A percentile compares a stretch with the other conserved stretches of the same genome.
These are phyloP conservation scores for Nitzschia putrida DNA, from an alignment of 108 stramenopile species.

Conservation along the genomic window DNA sequence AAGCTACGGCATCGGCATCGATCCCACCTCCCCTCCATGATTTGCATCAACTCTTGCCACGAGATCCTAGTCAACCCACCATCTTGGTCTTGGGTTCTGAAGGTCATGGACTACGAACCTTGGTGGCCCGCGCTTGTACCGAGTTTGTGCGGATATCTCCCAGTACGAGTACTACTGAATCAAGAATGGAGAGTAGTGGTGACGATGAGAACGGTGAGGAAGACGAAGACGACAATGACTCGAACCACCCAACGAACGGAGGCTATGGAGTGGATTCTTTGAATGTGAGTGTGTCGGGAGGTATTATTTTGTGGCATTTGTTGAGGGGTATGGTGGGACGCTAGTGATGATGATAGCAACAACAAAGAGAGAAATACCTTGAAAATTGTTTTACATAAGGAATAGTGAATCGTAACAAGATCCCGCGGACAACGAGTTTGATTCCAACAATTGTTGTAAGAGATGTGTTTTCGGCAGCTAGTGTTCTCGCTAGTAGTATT, in stretches of 20 bases:
- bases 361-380: too few species aligned
- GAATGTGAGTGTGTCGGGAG: conserved; percentile 96
- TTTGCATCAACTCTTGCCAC: conserved; percentile 42
- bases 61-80: conserved; percentile 63
- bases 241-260: conserved; percentile 16
- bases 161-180: conserved; percentile 30
- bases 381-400: too few species aligned
- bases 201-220: not conserved
- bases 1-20: not conserved
- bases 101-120: conserved; percentile 88
- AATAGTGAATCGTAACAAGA: too few species aligned
- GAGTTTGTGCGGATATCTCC: conserved; percentile 88
- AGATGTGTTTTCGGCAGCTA: too few species aligned
- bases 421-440: too few species aligned
- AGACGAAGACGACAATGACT: conserved; percentile 33
- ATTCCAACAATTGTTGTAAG: too few species aligned
- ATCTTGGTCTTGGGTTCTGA: conserved; percentile 95
- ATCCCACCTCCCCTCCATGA: conserved; percentile 39
- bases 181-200: not conserved
- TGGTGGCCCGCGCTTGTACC: conserved; percentile 85
- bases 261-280: conserved; percentile 86
- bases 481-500: too few species aligned
- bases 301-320: conserved; percentile 90
- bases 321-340: conserved; percentile 11
- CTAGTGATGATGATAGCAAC: too few species aligned